Conservation (phyloP, 192 early-diverging fungal species). For the Coemansia sp. region DNA sequence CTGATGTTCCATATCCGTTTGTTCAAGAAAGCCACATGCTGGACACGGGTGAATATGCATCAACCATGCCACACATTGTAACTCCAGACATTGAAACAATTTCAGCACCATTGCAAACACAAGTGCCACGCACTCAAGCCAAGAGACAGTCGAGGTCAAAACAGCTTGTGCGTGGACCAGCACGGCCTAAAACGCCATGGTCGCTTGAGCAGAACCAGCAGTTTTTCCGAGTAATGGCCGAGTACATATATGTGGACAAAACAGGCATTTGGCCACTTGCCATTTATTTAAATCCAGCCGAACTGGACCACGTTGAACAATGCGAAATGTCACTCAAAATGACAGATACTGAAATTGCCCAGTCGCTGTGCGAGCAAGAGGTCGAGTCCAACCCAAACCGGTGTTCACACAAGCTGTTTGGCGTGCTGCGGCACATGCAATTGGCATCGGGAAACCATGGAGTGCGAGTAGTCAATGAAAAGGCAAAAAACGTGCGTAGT, state of each 20-base stretch:
- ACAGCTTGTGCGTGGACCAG: background rate
- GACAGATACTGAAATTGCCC: constrained; percentile 29
- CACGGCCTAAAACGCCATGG: constrained; percentile 45
- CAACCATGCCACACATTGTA: background rate
- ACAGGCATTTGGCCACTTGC: constrained; percentile 38
- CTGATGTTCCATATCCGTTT: constrained; percentile 4
- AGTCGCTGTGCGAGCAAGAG: constrained; percentile 24
- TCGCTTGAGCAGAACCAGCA: constrained; percentile 26
- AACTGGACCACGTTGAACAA: constrained; percentile 36
- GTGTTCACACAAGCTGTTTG: constrained; percentile 29
- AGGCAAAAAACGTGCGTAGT: constrained; percentile 48
- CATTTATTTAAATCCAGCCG: constrained; percentile 41
- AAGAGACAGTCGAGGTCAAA: background rate
- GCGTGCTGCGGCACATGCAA: constrained; percentile 42
- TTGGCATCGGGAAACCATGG: constrained; percentile 26
- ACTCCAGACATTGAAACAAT: background rate
- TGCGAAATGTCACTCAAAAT: constrained; percentile 25
- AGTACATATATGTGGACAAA: constrained; percentile 51
- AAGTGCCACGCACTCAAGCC: background rate
- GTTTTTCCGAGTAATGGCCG: constrained; percentile 45
- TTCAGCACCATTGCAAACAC: background rate
- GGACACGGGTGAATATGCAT: background rate
- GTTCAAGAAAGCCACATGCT: background rate
- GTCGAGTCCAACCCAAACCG: constrained; percentile 30
- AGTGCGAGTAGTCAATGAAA: constrained; percentile 41